Percentiles rank a stretch among this genome's conserved stretches.
phyloP scores from a whole-genome alignment of 2,329 filamentous ascomycete genomes.

The Alternaria panax region DNA sequence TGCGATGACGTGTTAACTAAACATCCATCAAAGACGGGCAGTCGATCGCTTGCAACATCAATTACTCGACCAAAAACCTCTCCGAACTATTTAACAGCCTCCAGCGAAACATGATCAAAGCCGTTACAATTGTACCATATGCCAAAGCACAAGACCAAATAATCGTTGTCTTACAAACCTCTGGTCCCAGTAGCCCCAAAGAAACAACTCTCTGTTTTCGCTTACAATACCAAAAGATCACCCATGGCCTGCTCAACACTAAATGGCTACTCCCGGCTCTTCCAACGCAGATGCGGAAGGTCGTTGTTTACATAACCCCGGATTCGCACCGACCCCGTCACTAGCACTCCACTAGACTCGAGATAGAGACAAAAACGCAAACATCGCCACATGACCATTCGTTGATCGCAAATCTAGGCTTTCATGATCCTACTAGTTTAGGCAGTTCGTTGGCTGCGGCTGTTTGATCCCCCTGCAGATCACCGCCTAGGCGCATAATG shows the following conservation, averaged over 20 bases:
- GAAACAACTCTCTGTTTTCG: no score
- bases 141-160: no score
- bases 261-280: not conserved
- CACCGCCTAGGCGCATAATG: constrained; percentile 18
- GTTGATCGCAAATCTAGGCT: not conserved
- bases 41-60: not conserved
- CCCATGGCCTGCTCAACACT: not conserved
- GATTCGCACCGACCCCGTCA: constrained; percentile 4
- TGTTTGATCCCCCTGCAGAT: constrained; percentile 20
- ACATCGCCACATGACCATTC: constrained; percentile 10
- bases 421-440: constrained; percentile 14
- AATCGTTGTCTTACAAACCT: no score
- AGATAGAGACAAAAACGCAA: not conserved
- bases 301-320: not conserved
- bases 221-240: not conserved
- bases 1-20: not conserved
- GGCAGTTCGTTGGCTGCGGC: constrained; percentile 21
- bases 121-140: no score
- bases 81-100: no score
- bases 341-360: not conserved
- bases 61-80: not conserved
- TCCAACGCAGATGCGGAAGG: constrained; percentile 12
- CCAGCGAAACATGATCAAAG: no score
- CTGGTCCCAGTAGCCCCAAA: no score
- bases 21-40: not conserved